Evolutionary conservation across 805 yeast genomes (phyloP), one percentile per base, ranked within the genome.

Genomic region (Kregervanrija pseudodelftensis): DNA sequence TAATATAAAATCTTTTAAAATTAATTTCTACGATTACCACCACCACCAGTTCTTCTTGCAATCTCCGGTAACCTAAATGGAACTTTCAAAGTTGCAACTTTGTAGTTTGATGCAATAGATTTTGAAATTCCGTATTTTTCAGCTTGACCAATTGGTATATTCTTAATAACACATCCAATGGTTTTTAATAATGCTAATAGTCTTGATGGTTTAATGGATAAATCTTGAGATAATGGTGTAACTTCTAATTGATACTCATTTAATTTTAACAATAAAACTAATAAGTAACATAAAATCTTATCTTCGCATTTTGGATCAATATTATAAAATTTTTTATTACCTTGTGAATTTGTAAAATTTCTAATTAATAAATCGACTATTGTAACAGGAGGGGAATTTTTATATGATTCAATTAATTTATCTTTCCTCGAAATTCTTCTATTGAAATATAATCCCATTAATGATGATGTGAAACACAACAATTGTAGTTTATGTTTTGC

Each of bases 291-390:
- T 52, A 93, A 69, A 40, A 93, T 70, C 65, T 84, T 88, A 66
- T 88, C 96, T 63, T 88, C 96, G 58, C 79, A 77, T 55, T 78
- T 82, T 36, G 98, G 96, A 59, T 93, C 97, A 49, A 93, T 77
- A 49, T 76, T 70, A 61, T 77, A 91, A n/a, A 82, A 74, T 54
- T 82, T 76, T 50, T 82, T 88, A 59, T 82, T 83, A n/a, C 85
- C 68, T 62, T 77, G 80, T 30, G 74, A 58, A 30, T 82, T 75
- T 11, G 97, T 76, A 64, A 88, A 93, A 48, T 84, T 73, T 41
- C 74, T 74, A 48, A 93, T 65, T 32, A 87, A 64, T 36, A 86
- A 85, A 56, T 85, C 90, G 5, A 89, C 66, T 22, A 91, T 69
- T 3, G 70, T 57, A 46, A 85, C 88, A 2, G 95, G 77, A 14